Percentiles rank a stretch among this genome's conserved stretches.
Conservation (phyloP, 352 stramenopile species). For the Phytophthora meadii region DNA sequence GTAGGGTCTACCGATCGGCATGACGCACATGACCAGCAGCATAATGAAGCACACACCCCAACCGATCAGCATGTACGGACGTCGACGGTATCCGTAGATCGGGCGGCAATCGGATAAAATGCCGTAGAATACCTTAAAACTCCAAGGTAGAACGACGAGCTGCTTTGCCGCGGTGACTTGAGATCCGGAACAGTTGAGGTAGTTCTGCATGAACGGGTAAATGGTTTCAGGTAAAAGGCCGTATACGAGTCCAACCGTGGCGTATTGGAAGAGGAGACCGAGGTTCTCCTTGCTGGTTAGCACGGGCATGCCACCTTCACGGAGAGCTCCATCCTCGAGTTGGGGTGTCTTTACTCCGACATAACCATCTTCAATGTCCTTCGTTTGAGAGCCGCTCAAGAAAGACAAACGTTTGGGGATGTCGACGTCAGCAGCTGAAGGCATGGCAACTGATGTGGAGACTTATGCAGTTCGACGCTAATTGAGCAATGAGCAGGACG, state of each 20-base stretch:
- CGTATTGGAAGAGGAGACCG: constrained; percentile 49
- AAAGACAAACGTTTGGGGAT: constrained; percentile 31
- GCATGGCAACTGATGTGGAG: neutral
- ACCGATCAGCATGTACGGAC: constrained; percentile 68
- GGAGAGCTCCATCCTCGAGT: constrained; percentile 30
- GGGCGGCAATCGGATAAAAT: constrained; percentile 51
- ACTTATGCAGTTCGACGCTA: neutral
- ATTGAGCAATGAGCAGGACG: constrained; percentile 2
- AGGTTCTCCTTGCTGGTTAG: constrained; percentile 42
- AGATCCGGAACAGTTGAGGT: constrained; percentile 46
- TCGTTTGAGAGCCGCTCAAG: constrained; percentile 32
- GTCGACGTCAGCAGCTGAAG: constrained; percentile 14
- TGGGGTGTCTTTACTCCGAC: constrained; percentile 25
- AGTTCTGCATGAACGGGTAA: constrained; percentile 53
- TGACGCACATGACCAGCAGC: constrained; percentile 51
- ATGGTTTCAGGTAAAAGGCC: constrained; percentile 43
- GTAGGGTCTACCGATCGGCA: constrained; percentile 54
- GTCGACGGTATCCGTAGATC: constrained; percentile 57
- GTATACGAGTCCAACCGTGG: constrained; percentile 44
- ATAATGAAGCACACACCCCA: constrained; percentile 52
- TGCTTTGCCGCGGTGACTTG: constrained; percentile 42
- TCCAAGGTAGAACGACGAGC: constrained; percentile 43
- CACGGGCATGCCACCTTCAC: constrained; percentile 28
- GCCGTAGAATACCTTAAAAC: constrained; percentile 18
- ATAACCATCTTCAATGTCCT: constrained; percentile 30